These are phyloP conservation scores for Meripilus lineatus DNA, from an alignment of 1,284 basidiomycete genomes.

Conservation along the genomic window DNA sequence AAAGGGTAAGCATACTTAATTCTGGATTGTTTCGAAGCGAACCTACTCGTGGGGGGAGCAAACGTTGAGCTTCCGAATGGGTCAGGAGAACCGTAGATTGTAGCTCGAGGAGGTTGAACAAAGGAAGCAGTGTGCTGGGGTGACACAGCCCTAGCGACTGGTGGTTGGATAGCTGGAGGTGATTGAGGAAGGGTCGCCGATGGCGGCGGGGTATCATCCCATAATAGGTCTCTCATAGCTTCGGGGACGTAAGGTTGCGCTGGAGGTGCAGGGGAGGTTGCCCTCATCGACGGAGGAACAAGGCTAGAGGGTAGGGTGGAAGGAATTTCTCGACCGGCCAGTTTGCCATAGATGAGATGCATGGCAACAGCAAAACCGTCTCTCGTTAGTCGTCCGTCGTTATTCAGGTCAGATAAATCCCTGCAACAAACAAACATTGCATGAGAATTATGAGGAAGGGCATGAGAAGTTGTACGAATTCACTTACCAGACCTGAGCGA, in stretches of 20 bases:
- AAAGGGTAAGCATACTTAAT: not conserved
- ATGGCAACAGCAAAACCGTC: constrained; percentile 97
- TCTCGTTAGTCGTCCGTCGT: constrained; percentile 82
- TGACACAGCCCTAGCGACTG: constrained; percentile 27
- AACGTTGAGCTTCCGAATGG: constrained; percentile 37
- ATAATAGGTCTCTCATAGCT: constrained; percentile 39
- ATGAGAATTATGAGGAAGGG: too few species aligned
- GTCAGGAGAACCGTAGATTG: constrained; percentile 28
- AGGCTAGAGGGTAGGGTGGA: constrained; percentile 65
- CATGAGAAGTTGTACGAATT: constrained; percentile 4
- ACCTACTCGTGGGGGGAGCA: constrained; percentile 18
- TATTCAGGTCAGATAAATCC: constrained; percentile 92
- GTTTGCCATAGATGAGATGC: constrained; percentile 88
- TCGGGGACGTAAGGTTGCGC: constrained; percentile 34
- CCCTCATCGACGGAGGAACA: constrained; percentile 77
- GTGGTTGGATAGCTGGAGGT: constrained; percentile 33
- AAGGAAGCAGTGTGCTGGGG: constrained; percentile 20
- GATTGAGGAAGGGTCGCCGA: constrained; percentile 34
- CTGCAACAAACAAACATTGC: constrained; percentile 38
- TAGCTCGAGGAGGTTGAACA: constrained; percentile 17
- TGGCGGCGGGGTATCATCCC: constrained; percentile 63
- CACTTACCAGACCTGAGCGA: constrained; percentile 89
- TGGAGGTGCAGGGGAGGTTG: constrained; percentile 23
- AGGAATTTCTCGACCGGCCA: constrained; percentile 84
- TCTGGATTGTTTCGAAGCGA: too few species aligned